Base-by-base conservation (phyloP, 179 eudicot species). In the Carnegiea gigantea region DNA sequence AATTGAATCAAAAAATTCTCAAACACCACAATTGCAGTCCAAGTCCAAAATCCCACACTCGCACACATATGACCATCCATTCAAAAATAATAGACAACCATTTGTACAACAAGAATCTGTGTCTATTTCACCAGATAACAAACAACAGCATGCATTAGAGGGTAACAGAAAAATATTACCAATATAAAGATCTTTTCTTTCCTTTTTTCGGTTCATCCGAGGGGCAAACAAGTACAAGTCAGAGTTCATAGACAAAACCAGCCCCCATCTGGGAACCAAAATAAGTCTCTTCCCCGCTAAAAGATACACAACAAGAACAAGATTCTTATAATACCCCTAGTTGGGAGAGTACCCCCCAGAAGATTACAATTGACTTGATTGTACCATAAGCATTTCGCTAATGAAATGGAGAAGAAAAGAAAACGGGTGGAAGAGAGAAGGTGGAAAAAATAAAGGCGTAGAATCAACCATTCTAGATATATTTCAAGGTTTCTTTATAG, bases 401-500 rank as follows among this genome's bases (percentile, higher is more conserved):
- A 83, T 12, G 71, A 12, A 65, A 65, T 65, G 71, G 70, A 28
- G 26, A 46, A 57, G 71, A 40, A 53, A 51, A 67, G 40, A 77
- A 54, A 70, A 72, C 11, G 6, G 30, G 76, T 2, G 7, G 76
- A n/a, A 15, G 14, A 30, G 33, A 18, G 57, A 74, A 24, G 76
- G 83, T 8, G 59, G 26, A 38, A 67, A 78, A 82, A 73, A 30
- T 77, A 13, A 74, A 74, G 75, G 83, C 82, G 88, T 70, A 77
- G 73, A 83, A 85, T 62, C 71, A 73, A 88, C 81, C 72, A 73
- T 84, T 81, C 70, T 80, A 79, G 82, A 80, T 81, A 65, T 75
- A 81, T 81, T 62, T 81, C 65, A 40, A 17, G 62, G 80, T 65
- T 60, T 77, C 76, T 67, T 53, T n/a, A 9, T 82, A 88, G 67